Evolutionary conservation across 176 grass and related monocot genomes (phyloP), one percentile per base, ranked within the genome.

Genomic region (Triticum urartu): DNA sequence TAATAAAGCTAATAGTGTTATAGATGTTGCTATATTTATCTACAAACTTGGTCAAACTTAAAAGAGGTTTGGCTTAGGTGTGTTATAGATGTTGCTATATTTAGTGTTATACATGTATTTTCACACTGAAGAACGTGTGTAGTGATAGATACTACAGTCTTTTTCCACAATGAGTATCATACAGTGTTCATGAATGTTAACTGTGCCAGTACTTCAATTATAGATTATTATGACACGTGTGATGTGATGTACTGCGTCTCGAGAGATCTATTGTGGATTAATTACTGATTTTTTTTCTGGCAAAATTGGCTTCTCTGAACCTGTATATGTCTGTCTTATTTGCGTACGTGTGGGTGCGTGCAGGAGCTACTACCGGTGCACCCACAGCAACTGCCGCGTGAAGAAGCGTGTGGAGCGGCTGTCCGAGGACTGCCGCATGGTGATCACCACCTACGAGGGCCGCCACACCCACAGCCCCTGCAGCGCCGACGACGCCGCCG

Each of bases 281-380:
- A 59, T 9, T 24, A 0, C 35, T 43, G 68, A 9, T 28, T 74
- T 75, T 47, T 26, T 26, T 75, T 47, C 12, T 75, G 24, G 15
- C 72, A 14, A 50, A 47, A n/a, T 26, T 75, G 12, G 13, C 33
- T 74, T 47, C 71, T 47, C 5, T 59, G 54, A 21, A 21, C 17
- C 2, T 59, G 56, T 59, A 21, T 59, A 21, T 21, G 56, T 26
- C 26, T 21, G 17, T 21, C 0, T 59, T 21, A 59, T 59, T 59
- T 59, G 20, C 20, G 7, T 59, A 20, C 1, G 28, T 52, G 5
- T 21, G 34, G 1, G 47, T 26, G 7, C 3, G 4, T 48, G 45
- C 93, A 98, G 95, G 83, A 98, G 95, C 86, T 98, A 98, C 69
- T 98, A 94, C 88, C 87, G 95, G 33, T 98, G 95, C 91, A 98